Base-by-base conservation (phyloP, 2,329 filamentous ascomycete species). In the Trichoderma sp. region DNA sequence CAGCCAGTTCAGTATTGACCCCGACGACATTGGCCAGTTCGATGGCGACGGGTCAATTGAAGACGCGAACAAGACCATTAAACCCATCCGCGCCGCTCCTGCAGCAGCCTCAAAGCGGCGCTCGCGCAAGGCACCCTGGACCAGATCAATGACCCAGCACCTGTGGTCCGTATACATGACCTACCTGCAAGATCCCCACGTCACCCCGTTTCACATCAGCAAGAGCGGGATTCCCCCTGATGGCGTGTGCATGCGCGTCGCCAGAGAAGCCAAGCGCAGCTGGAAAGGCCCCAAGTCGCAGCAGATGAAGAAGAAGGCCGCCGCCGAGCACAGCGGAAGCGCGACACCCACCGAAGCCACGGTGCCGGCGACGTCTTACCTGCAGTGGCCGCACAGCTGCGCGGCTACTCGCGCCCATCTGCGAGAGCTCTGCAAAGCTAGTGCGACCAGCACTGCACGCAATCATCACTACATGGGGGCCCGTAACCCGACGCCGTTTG, bases 181-280 rank as follows among this genome's bases (percentile, higher is more conserved):
- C 64, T 91, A 91, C 73, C 80, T 91, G 52, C 87, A 89, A 75
- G 89, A 91, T 73, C 88, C 89, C 57, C 88, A 87, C 60, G 88
- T 91, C 3, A 91, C 89, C 1, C 89, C 89, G 0, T 88, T 91
- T 71, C 85, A 87, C 63, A 83, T 89, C 68, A 86, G 88, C 70
- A 89, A 88, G 74, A 88, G 87, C 74, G 85, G 86, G 68, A 85
- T 91, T 31, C 89, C 89, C 8, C 89, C 89, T 3, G 83, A 88
- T 55, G 89, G 89, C 19, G 88, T 91, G 11, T 89, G 88, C 74
- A 77, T 86, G 74, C 87, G 89, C 57, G 89, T 91, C 49, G 86
- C 89, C n/a, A 83, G 89, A 71, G 87, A 90, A 74, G 86, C 89
- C 24, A 89, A 86, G 79, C 83, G 87, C 75, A 90, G 86, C 74